Evolutionary conservation across 345 rosid species (phyloP).

Genomic region (Arabidopsis thaliana): TAIR10.1 NC_003075.7:9289001-9289500

Average conservation of each 20-base stretch:
- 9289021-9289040: constrained; percentile 68
- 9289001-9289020: constrained; percentile 65
- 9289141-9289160: constrained; percentile 47
- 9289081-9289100: constrained; percentile 79
- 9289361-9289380: constrained; percentile 69
- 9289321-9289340: constrained; percentile 18
- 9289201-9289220: constrained; percentile 17
- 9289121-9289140: constrained; percentile 54
- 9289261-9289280: background rate
- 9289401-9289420: constrained; percentile 60
- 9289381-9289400: constrained; percentile 77
- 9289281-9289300: background rate
- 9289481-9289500: constrained; percentile 23
- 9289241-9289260: background rate
- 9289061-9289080: constrained; percentile 55
- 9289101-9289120: constrained; percentile 60
- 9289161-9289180: constrained; percentile 58
- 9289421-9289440: constrained; percentile 40
- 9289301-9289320: background rate
- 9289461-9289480: constrained; percentile 32
- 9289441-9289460: constrained; percentile 33
- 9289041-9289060: constrained; percentile 45
- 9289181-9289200: constrained; percentile 13
- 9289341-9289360: constrained; percentile 67
- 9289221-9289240: constrained; percentile 3